A percentile compares a stretch with the other conserved stretches of the same genome.
These are phyloP conservation scores for Apocynum venetum DNA, from an alignment of 257 asterid genomes.

Conservation along the genomic window DNA sequence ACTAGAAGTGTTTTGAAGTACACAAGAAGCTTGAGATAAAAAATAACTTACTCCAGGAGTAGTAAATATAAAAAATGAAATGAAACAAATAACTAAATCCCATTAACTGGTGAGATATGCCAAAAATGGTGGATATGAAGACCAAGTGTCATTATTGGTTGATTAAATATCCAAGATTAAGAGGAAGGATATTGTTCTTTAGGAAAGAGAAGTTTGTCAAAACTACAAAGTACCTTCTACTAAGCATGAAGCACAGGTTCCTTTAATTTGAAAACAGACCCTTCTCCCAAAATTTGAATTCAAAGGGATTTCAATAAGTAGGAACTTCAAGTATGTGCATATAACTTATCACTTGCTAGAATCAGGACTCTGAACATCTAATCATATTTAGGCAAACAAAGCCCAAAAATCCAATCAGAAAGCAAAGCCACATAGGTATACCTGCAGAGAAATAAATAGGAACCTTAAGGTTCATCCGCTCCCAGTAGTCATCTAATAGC, in stretches of 20 bases:
- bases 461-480: constrained; percentile 73
- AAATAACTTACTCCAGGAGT: neutral
- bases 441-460: constrained; percentile 95
- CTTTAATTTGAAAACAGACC: neutral
- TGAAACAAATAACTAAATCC: neutral
- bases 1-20: neutral
- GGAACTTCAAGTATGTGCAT: neutral
- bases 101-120: neutral
- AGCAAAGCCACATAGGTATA: constrained; percentile 25
- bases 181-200: neutral
- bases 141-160: neutral
- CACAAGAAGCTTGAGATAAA: neutral
- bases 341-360: neutral
- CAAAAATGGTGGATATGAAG: neutral
- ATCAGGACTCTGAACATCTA: neutral
- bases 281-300: neutral
- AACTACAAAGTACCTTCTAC: neutral
- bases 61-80: neutral
- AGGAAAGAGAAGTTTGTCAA: neutral
- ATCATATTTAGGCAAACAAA: neutral
- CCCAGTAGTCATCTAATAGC: constrained; percentile 94
- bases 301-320: neutral
- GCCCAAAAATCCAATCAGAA: neutral
- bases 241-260: neutral
- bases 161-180: neutral